These are phyloP conservation scores for Ophiocordyceps robertsii DNA, from an alignment of 2,329 filamentous ascomycete species.

Conservation along the genomic window DNA sequence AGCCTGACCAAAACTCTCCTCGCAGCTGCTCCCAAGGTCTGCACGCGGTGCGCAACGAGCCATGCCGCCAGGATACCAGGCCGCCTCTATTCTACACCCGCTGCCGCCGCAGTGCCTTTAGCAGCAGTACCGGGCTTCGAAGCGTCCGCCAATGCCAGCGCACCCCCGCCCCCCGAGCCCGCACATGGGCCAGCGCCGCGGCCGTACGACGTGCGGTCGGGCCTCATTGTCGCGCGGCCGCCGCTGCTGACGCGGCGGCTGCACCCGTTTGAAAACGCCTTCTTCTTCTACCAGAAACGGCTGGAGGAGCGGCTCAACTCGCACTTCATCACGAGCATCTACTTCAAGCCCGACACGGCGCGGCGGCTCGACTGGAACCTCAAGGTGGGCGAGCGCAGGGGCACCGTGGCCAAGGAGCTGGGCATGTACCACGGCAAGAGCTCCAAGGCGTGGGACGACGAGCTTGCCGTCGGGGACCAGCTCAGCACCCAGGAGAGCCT, in stretches of 20 bases:
- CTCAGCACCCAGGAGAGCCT: slow-evolving; percentile 51
- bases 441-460: slow-evolving; percentile 76
- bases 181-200: not conserved
- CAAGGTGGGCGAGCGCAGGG: slow-evolving; percentile 60
- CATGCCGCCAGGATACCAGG: slow-evolving; percentile 9
- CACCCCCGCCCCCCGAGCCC: slow-evolving; percentile 6
- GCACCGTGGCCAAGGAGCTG: slow-evolving; percentile 70
- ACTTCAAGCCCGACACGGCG: slow-evolving; percentile 84
- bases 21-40: slow-evolving; percentile 17
- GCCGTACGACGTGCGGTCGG: slow-evolving; percentile 41
- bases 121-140: not conserved
- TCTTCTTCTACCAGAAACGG: slow-evolving; percentile 93
- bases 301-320: slow-evolving; percentile 84
- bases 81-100: slow-evolving; percentile 18
- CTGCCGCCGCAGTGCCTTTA: slow-evolving; percentile 8
- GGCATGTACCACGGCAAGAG: slow-evolving; percentile 66
- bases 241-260: slow-evolving; percentile 76
- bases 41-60: slow-evolving; percentile 23
- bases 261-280: slow-evolving; percentile 80
- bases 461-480: slow-evolving; percentile 62
- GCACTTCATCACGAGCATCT: slow-evolving; percentile 83
- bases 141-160: slow-evolving; percentile 3
- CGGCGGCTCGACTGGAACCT: slow-evolving; percentile 80
- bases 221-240: slow-evolving; percentile 76
- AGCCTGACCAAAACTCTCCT: not conserved